Conservation (phyloP, 106 monocot genomes). For the Dendrobium chrysotoxum region DNA sequence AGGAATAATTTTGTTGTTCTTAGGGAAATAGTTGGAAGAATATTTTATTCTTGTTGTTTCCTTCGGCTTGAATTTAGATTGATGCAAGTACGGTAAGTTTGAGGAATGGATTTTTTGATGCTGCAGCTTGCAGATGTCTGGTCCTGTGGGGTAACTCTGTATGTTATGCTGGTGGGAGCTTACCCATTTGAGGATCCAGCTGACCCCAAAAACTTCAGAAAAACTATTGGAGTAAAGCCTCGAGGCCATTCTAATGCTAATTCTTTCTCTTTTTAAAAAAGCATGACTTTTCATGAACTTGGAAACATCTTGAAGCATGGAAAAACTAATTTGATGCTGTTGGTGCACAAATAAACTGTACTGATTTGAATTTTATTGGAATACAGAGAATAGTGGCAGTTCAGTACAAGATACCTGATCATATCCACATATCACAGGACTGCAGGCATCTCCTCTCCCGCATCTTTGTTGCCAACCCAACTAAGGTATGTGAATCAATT, state of each 20-base stretch:
- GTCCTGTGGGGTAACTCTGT: conserved; percentile 80
- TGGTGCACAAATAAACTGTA: neutral
- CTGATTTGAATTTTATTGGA: neutral
- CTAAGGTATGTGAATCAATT: conserved; percentile 31
- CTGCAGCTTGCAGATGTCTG: conserved; percentile 71
- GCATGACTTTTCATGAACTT: neutral
- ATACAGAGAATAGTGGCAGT: conserved; percentile 70
- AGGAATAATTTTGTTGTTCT: too few species aligned
- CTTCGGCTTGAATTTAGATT: too few species aligned
- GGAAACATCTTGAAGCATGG: neutral
- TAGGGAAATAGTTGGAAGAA: too few species aligned
- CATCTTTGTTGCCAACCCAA: conserved; percentile 66
- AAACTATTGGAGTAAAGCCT: conserved; percentile 54
- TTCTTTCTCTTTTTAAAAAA: neutral
- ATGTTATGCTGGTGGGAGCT: conserved; percentile 89
- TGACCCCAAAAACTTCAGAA: conserved; percentile 76
- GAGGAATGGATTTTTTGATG: neutral
- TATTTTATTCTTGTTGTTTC: too few species aligned
- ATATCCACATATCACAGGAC: conserved; percentile 72
- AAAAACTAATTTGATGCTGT: neutral
- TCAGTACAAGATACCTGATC: conserved; percentile 79
- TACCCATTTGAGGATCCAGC: conserved; percentile 82
- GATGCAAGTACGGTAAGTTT: neutral
- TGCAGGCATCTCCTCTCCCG: conserved; percentile 71
- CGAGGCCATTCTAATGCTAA: too few species aligned